Evolutionary conservation across 805 yeast genomes (phyloP).

Genomic region (Metschnikowia amazonensis): DNA sequence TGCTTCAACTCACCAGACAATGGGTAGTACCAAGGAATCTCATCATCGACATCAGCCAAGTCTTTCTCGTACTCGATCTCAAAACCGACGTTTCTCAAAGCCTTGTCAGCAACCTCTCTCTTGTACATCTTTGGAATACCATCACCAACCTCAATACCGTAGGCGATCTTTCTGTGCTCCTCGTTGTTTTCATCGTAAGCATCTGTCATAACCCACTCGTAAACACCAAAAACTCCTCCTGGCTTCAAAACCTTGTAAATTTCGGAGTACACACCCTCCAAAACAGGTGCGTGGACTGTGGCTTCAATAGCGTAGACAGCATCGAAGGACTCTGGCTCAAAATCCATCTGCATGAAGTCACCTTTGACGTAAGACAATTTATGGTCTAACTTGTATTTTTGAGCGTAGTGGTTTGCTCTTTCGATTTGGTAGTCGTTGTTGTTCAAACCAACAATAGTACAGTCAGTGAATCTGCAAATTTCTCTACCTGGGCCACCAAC

Average conservation of each 20-base stretch:
- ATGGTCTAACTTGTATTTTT: conserved; percentile 58
- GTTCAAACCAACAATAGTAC: conserved; percentile 83
- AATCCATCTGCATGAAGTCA: conserved; percentile 99
- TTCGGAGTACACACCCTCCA: conserved; percentile 94
- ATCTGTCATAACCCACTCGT: conserved; percentile 99
- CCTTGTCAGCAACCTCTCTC: conserved; percentile 80
- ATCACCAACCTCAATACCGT: conserved; percentile 97
- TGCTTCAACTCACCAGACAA: conserved; percentile 90
- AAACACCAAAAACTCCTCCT: conserved; percentile 96
- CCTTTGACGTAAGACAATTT: conserved; percentile 89
- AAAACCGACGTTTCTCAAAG: conserved; percentile 84
- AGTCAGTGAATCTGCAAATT: conserved; percentile 85
- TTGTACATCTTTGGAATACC: conserved; percentile 97
- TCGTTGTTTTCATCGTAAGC: conserved; percentile 79
- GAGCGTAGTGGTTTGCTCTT: conserved; percentile 81
- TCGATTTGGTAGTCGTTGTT: conserved; percentile 96
- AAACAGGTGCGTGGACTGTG: conserved; percentile 94
- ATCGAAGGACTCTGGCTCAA: conserved; percentile 83
- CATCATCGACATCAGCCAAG: conserved; percentile 77
- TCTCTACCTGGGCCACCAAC: conserved; percentile 99
- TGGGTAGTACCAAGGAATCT: conserved; percentile 97
- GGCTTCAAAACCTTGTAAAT: conserved; percentile 95
- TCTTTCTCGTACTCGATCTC: conserved; percentile 72
- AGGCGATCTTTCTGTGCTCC: conserved; percentile 90
- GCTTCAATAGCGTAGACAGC: conserved; percentile 99